Evolutionary conservation across 2,329 filamentous ascomycete species (phyloP).

Genomic region (Aaosphaeria pasadenensis): DNA sequence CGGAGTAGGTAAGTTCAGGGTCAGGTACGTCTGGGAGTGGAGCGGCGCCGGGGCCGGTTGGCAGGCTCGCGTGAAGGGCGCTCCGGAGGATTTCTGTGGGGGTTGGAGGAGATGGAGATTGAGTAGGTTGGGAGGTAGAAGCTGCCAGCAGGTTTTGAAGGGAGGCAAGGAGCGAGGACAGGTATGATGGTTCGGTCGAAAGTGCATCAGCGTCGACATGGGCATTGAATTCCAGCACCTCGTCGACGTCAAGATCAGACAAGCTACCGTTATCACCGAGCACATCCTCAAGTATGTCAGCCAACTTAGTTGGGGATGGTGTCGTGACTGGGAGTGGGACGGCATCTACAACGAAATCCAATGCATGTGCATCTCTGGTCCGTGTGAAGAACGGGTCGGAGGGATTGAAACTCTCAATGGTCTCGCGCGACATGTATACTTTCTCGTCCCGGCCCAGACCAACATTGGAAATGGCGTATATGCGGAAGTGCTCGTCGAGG

Average conservation of each 20-base stretch:
- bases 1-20: conserved; percentile 30
- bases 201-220: conserved; percentile 22
- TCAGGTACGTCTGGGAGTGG: conserved; percentile 62
- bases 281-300: conserved; percentile 19
- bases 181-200: conserved; percentile 25
- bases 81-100: conserved; percentile 17
- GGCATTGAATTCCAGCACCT: conserved; percentile 21
- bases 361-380: conserved; percentile 66
- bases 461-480: conserved; percentile 78
- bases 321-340: conserved; percentile 20
- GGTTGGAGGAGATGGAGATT: conserved; percentile 5
- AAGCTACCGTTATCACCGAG: conserved; percentile 22
- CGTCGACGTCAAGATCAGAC: conserved; percentile 17
- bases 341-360: conserved; percentile 70
- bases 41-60: conserved; percentile 62
- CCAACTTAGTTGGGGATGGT: conserved; percentile 11
- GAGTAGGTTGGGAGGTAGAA: conserved; percentile 10
- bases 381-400: conserved; percentile 82
- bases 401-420: conserved; percentile 65
- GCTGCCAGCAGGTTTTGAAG: conserved; percentile 34
- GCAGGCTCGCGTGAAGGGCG: conserved; percentile 49
- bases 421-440: conserved; percentile 73
- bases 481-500: conserved; percentile 56
- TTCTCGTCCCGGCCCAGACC: conserved; percentile 84
- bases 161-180: conserved; percentile 33